phyloP scores from a whole-genome alignment of 495 filamentous ascomycete species.

The Neurospora sp. region DNA sequence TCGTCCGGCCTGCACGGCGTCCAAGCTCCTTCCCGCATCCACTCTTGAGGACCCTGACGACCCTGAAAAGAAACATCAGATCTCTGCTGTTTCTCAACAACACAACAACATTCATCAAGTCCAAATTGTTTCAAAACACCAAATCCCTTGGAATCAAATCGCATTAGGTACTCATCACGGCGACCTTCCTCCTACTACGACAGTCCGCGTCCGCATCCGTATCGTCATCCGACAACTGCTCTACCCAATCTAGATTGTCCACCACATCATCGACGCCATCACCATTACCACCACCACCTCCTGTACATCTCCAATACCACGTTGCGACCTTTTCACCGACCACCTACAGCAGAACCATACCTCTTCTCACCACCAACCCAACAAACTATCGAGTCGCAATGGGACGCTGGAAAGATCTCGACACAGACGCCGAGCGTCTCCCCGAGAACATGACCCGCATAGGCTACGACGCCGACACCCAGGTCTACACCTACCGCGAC shows the following conservation, averaged over 20 bases:
- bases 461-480: slow-evolving; percentile 44
- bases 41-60: background rate
- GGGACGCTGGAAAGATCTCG: slow-evolving; percentile 33
- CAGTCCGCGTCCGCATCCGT: background rate
- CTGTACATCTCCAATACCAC: background rate
- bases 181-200: background rate
- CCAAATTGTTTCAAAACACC: background rate
- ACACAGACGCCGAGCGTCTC: slow-evolving; percentile 40
- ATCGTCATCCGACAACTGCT: background rate
- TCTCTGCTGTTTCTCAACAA: too few relatives aligned
- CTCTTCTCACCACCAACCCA: background rate
- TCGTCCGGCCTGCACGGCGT: background rate
- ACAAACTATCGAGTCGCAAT: slow-evolving; percentile 8
- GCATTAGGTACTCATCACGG: background rate
- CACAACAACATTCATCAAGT: background rate
- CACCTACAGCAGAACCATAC: background rate
- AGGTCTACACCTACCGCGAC: slow-evolving; percentile 39
- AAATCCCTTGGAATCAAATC: background rate
- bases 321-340: background rate
- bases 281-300: background rate
- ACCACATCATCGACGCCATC: background rate
- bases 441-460: slow-evolving; percentile 42
- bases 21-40: background rate
- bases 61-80: background rate
- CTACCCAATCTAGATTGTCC: background rate